Conservation (phyloP, 345 rosid species). For the Melastoma malabathricum region DNA sequence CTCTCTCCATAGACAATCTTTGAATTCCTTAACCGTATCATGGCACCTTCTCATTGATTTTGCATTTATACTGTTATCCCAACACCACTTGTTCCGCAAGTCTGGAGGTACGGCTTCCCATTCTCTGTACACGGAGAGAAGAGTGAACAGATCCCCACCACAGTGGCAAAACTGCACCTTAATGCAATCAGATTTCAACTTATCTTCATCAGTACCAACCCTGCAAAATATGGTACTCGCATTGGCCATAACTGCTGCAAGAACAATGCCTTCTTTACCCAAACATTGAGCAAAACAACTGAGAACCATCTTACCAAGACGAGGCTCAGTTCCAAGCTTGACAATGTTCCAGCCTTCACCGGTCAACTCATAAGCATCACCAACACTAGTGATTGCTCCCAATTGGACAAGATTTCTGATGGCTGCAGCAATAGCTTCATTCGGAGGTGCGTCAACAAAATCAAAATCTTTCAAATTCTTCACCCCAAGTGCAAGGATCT, state of each 20-base stretch:
- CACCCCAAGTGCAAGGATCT: slow-evolving; percentile 67
- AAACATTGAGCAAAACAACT: slow-evolving; percentile 36
- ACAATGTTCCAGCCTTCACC: slow-evolving; percentile 47
- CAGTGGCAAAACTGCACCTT: slow-evolving; percentile 78
- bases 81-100: slow-evolving; percentile 68
- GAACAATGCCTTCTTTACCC: slow-evolving; percentile 78
- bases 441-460: slow-evolving; percentile 78
- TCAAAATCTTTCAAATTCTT: slow-evolving; percentile 48
- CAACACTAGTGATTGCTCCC: slow-evolving; percentile 45
- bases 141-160: slow-evolving; percentile 72
- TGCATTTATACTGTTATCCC: slow-evolving; percentile 89
- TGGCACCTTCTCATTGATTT: slow-evolving; percentile 84
- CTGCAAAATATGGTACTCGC: slow-evolving; percentile 85
- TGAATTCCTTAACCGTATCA: slow-evolving; percentile 62
- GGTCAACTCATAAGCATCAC: slow-evolving; percentile 43
- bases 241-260: slow-evolving; percentile 84
- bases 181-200: slow-evolving; percentile 61
- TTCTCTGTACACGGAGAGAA: slow-evolving; percentile 69
- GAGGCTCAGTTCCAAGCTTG: slow-evolving; percentile 83
- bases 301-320: slow-evolving; percentile 69
- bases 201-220: slow-evolving; percentile 58
- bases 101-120: slow-evolving; percentile 47
- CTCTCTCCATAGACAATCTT: slow-evolving; percentile 51
- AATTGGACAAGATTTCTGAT: slow-evolving; percentile 59
- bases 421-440: slow-evolving; percentile 58